Evolutionary conservation across 345 rosid genomes (phyloP).

Genomic region (Euclidium syriacum): DNA sequence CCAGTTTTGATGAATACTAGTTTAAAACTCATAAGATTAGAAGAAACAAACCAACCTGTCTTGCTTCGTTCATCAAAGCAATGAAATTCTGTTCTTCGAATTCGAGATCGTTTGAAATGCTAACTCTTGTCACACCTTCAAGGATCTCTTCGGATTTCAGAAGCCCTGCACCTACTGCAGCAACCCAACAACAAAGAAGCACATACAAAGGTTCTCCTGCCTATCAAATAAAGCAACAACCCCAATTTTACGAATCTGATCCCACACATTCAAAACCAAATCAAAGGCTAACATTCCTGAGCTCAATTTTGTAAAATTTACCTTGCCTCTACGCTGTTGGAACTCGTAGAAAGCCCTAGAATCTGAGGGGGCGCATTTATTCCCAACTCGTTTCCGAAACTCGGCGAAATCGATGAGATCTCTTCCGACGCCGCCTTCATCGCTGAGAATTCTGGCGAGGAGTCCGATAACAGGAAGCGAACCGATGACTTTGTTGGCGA

Average conservation of each 20-base stretch:
- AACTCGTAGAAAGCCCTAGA: constrained; percentile 93
- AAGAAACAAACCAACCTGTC: constrained; percentile 46
- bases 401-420: constrained; percentile 90
- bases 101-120: constrained; percentile 76
- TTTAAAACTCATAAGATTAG: not conserved
- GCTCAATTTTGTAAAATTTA: constrained; percentile 5
- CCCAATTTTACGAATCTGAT: not conserved
- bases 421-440: constrained; percentile 89
- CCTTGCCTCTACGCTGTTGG: constrained; percentile 75
- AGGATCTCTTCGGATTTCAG: constrained; percentile 88
- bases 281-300: not conserved
- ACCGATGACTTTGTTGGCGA: constrained; percentile 73
- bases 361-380: constrained; percentile 59
- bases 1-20: too few species aligned
- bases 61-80: constrained; percentile 76
- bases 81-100: constrained; percentile 88
- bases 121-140: constrained; percentile 77
- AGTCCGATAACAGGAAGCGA: constrained; percentile 91
- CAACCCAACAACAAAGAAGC: constrained; percentile 86
- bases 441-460: constrained; percentile 71
- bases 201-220: constrained; percentile 93
- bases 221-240: constrained; percentile 36
- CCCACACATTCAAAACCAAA: not conserved
- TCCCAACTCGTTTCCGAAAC: constrained; percentile 88
- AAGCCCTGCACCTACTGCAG: constrained; percentile 96